A percentile compares a stretch with the other conserved stretches of the same genome.
Conservation (phyloP, 1,284 basidiomycete species). For the Clitocybe nebularis region DNA sequence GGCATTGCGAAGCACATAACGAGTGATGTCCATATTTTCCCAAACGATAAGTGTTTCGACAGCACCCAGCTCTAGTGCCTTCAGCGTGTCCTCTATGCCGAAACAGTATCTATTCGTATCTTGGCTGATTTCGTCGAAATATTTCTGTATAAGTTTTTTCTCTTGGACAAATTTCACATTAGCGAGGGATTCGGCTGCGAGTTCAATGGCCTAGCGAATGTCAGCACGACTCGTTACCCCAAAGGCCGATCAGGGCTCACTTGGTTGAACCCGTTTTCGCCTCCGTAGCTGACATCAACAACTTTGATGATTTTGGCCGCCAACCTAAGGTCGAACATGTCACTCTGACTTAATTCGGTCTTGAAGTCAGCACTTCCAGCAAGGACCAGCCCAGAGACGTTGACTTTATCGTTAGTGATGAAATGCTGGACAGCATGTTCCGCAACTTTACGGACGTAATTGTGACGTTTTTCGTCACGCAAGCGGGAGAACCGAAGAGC, state of each 20-base stretch:
- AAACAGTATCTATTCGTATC: slow-evolving; percentile 99
- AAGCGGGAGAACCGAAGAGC: slow-evolving; percentile 99
- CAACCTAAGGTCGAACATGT: slow-evolving; percentile 93
- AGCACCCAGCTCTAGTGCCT: slow-evolving; percentile 94
- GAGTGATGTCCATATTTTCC: slow-evolving; percentile 92
- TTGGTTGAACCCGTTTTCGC: slow-evolving; percentile 99
- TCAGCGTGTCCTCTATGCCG: slow-evolving; percentile 95
- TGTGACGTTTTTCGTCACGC: slow-evolving; percentile 98
- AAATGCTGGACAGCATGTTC: slow-evolving; percentile 97
- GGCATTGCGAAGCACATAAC: slow-evolving; percentile 85
- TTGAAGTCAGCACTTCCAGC: slow-evolving; percentile 99
- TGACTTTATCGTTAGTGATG: slow-evolving; percentile 98
- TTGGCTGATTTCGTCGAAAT: slow-evolving; percentile 99
- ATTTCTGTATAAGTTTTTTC: slow-evolving; percentile 95
- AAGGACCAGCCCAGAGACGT: slow-evolving; percentile 94
- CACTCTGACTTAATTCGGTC: slow-evolving; percentile 93
- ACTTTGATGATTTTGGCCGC: slow-evolving; percentile 93
- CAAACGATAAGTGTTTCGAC: slow-evolving; percentile 98
- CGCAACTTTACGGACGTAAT: slow-evolving; percentile 98
- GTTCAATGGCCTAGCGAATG: slow-evolving; percentile 81
- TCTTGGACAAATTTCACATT: slow-evolving; percentile 99
- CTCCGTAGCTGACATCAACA: slow-evolving; percentile 98
- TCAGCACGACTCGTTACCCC: not conserved
- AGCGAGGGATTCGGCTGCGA: slow-evolving; percentile 91
- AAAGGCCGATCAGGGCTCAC: slow-evolving; percentile 33